A percentile compares a stretch with the other conserved stretches of the same genome.
These are phyloP conservation scores for Neurospora sublineolata DNA, from an alignment of 495 filamentous ascomycete genomes.

Conservation along the genomic window DNA sequence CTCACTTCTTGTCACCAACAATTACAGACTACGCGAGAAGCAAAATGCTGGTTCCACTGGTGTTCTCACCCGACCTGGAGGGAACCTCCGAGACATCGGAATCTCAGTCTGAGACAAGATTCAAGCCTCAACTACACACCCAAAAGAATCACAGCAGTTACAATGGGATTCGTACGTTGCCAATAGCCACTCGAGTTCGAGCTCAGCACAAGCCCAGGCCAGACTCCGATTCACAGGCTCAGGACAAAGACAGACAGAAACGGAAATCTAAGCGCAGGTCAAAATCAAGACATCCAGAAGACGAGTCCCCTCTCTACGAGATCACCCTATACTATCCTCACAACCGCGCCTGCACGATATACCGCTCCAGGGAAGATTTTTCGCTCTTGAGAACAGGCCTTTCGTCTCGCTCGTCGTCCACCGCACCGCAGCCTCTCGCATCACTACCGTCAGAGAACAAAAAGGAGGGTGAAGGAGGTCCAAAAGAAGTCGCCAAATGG, in stretches of 20 bases:
- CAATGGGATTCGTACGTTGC: slow-evolving; percentile 16
- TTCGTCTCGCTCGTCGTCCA: background rate
- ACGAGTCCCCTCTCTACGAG: slow-evolving; percentile 7
- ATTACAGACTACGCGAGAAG: background rate
- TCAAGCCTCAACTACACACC: slow-evolving; percentile 21
- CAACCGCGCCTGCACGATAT: slow-evolving; percentile 24
- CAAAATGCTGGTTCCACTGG: background rate
- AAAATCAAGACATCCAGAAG: background rate
- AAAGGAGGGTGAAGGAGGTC: background rate
- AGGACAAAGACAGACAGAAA: background rate
- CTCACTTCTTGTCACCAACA: background rate
- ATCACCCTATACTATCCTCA: slow-evolving; percentile 18
- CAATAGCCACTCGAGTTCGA: slow-evolving; percentile 4
- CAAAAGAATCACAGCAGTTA: slow-evolving; percentile 20
- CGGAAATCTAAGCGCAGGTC: background rate
- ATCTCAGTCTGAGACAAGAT: background rate
- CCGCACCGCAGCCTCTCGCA: too few species aligned
- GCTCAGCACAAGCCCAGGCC: background rate
- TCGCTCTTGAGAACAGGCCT: background rate
- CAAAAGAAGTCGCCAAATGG: background rate
- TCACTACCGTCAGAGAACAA: background rate
- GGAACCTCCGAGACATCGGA: background rate
- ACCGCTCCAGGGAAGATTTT: slow-evolving; percentile 19
- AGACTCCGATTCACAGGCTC: background rate
- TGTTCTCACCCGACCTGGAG: background rate